Conservation (phyloP, 1,284 basidiomycete genomes). For the Melampsora occidentalis region DNA sequence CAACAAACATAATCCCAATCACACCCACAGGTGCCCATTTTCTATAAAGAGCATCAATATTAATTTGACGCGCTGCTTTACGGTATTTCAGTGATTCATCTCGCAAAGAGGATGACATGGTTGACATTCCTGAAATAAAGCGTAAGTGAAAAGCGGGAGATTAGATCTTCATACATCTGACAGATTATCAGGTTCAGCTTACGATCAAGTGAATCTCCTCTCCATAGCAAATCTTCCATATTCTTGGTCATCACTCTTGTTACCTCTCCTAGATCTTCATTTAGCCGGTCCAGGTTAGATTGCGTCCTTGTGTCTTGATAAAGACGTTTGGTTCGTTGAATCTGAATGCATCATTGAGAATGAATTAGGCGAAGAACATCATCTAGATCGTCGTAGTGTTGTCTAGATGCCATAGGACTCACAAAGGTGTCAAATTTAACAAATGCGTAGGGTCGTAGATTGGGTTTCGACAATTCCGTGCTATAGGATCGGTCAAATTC, state of each 20-base stretch:
- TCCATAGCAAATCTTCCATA: slow-evolving; percentile 98
- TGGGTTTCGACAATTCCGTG: slow-evolving; percentile 32
- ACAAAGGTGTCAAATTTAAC: slow-evolving; percentile 75
- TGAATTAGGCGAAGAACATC: too few species aligned
- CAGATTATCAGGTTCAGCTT: slow-evolving; percentile 50
- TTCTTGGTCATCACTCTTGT: slow-evolving; percentile 99
- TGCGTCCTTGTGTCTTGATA: slow-evolving; percentile 85
- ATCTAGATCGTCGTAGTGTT: too few species aligned
- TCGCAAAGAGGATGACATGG: slow-evolving; percentile 91
- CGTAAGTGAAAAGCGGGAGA: background rate
- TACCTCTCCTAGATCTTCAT: slow-evolving; percentile 94
- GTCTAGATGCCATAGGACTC: background rate
- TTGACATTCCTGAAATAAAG: slow-evolving; percentile 71
- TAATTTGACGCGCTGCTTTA: slow-evolving; percentile 91
- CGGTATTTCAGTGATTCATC: slow-evolving; percentile 97
- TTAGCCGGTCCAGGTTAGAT: slow-evolving; percentile 77
- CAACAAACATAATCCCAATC: slow-evolving; percentile 72
- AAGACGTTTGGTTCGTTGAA: slow-evolving; percentile 92
- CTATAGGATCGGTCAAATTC: slow-evolving; percentile 66
- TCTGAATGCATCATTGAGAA: slow-evolving; percentile 69
- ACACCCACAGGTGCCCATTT: slow-evolving; percentile 91
- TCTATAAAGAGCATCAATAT: slow-evolving; percentile 84
- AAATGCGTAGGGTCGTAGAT: slow-evolving; percentile 80
- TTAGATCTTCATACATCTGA: background rate
- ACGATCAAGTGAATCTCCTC: slow-evolving; percentile 94